Conservation (phyloP, 768 basidiomycete species). For the Psilocybe cyanescens region DNA sequence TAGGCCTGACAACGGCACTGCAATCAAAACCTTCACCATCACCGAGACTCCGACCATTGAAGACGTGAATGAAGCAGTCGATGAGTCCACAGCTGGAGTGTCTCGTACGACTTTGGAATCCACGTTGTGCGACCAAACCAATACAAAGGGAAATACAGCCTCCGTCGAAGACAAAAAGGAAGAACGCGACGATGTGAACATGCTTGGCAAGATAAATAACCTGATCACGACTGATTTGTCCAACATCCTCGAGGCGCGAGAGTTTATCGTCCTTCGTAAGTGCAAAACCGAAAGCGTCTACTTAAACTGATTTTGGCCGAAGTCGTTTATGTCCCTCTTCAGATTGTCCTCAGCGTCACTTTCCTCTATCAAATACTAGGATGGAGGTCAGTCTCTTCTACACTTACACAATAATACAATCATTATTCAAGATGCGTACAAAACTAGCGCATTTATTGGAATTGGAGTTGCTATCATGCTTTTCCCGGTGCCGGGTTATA, state of each 20-base stretch:
- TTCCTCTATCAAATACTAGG: slow-evolving; percentile 52
- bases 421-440: background rate
- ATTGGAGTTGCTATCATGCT: slow-evolving; percentile 53
- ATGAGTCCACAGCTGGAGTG: background rate
- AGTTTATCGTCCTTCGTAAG: slow-evolving; percentile 22
- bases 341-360: slow-evolving; percentile 39
- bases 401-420: background rate
- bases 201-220: slow-evolving; percentile 80
- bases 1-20: background rate
- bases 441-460: slow-evolving; percentile 55
- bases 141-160: background rate
- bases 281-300: background rate
- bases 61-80: background rate
- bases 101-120: background rate
- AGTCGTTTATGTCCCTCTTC: slow-evolving; percentile 45
- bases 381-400: slow-evolving; percentile 38
- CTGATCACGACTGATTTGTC: slow-evolving; percentile 28
- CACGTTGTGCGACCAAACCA: background rate
- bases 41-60: background rate
- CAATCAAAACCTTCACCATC: background rate
- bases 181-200: slow-evolving; percentile 33
- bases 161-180: background rate
- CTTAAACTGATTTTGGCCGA: background rate
- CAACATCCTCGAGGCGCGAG: slow-evolving; percentile 34
- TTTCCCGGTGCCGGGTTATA: slow-evolving; percentile 59